Percentiles rank a stretch among this genome's conserved stretches.
Evolutionary conservation across 2,329 filamentous ascomycete genomes (phyloP).

Genomic region (Macroventuria anomochaeta): DNA sequence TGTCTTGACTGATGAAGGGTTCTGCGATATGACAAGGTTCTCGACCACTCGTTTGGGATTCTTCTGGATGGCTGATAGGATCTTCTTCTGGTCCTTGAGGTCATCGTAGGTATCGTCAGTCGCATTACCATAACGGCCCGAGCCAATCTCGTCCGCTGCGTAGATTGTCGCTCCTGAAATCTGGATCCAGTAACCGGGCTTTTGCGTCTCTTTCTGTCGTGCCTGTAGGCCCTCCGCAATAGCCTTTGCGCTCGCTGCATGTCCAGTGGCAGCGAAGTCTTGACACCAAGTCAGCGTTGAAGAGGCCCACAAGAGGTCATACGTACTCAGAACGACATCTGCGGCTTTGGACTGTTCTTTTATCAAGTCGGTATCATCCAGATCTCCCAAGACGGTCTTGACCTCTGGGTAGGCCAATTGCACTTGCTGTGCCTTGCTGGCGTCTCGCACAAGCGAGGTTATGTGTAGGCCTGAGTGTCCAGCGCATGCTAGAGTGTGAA

Average conservation of each 20-base stretch:
- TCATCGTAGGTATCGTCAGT: slow-evolving; percentile 16
- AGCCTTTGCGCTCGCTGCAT: slow-evolving; percentile 16
- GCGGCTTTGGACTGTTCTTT: slow-evolving; percentile 11
- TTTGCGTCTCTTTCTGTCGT: slow-evolving; percentile 8
- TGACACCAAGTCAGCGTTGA: neutral
- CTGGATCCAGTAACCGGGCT: slow-evolving; percentile 18
- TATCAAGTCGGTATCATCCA: slow-evolving; percentile 14
- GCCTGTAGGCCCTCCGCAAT: slow-evolving; percentile 18
- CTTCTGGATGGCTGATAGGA: slow-evolving; percentile 9
- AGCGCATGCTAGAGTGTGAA: slow-evolving; percentile 11
- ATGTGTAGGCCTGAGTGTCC: slow-evolving; percentile 7
- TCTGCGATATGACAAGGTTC: slow-evolving; percentile 20
- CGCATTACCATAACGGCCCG: slow-evolving; percentile 10
- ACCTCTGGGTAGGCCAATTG: slow-evolving; percentile 8
- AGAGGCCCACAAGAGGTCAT: neutral
- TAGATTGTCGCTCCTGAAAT: slow-evolving; percentile 21
- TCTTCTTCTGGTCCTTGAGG: slow-evolving; percentile 11
- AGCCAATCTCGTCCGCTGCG: slow-evolving; percentile 14
- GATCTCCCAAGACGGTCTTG: slow-evolving; percentile 12
- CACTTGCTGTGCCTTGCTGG: slow-evolving; percentile 15
- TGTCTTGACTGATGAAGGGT: slow-evolving; percentile 19
- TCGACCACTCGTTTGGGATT: slow-evolving; percentile 25
- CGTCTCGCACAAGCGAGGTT: slow-evolving; percentile 14
- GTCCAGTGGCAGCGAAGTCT: slow-evolving; percentile 21
- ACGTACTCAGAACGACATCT: slow-evolving; percentile 17